Conservation (phyloP, 371 early-diverging fungal species). For the Capillidium rhysosporum region DNA sequence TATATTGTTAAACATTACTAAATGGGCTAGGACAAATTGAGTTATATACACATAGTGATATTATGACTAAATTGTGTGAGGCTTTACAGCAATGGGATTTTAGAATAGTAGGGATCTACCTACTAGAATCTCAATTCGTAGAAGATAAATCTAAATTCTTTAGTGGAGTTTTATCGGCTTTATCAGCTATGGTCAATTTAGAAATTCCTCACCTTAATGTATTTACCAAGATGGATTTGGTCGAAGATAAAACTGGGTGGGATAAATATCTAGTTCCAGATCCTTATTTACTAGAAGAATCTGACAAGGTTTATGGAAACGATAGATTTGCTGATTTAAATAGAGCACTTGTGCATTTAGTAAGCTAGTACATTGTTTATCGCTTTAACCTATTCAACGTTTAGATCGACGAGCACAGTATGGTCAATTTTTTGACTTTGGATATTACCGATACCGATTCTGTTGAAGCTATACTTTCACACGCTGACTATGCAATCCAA, state of each 20-base stretch:
- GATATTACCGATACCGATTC: slow-evolving; percentile 91
- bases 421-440: slow-evolving; percentile 89
- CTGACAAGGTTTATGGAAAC: slow-evolving; percentile 41
- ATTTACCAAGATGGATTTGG: slow-evolving; percentile 93
- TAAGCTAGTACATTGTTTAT: slow-evolving; percentile 10
- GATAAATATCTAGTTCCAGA: slow-evolving; percentile 45
- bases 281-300: slow-evolving; percentile 59
- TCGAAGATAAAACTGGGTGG: slow-evolving; percentile 26
- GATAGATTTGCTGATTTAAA: slow-evolving; percentile 67
- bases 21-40: slow-evolving; percentile 71
- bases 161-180: slow-evolving; percentile 81
- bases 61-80: slow-evolving; percentile 69
- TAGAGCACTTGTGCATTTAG: slow-evolving; percentile 69
- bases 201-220: slow-evolving; percentile 95
- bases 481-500: slow-evolving; percentile 89
- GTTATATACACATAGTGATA: slow-evolving; percentile 94
- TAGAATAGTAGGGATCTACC: slow-evolving; percentile 75
- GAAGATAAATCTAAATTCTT: slow-evolving; percentile 90
- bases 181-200: slow-evolving; percentile 87
- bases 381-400: not conserved
- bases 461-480: slow-evolving; percentile 58
- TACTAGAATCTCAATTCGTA: slow-evolving; percentile 85
- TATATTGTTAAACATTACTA: not conserved
- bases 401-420: slow-evolving; percentile 82
- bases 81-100: slow-evolving; percentile 43